Base-by-base conservation (phyloP, 1,284 basidiomycete species). In the Trametes pubescens region DNA sequence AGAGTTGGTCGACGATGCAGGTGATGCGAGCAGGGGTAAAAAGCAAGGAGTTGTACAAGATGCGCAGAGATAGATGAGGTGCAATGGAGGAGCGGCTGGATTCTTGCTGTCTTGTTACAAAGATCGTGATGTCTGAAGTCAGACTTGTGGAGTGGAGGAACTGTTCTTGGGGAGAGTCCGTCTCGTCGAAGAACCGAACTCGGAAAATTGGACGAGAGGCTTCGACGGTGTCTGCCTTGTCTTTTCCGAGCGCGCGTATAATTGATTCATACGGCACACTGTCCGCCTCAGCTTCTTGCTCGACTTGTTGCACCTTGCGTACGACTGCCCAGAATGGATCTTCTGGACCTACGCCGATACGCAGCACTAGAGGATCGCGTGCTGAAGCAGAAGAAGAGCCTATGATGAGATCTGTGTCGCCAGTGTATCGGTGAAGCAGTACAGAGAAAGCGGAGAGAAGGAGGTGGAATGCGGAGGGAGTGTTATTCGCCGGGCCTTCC, bases 111-210 rank as follows among this genome's bases (percentile, higher is more conserved):
- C 90, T 81, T 29, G 87, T 86, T 65, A 93, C 82, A 76, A 92
- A 87, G 71, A 99, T 82, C 14, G 96, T 98, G 62, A 99, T 83
- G 78, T 99, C 98, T 29, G 96, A 94, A 10, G 94, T 95, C 56
- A 94, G 80, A 69, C 89, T 91, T 0, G 93, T 94, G 0, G 90
- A 89, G 34, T 86, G 85, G 66, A 96, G 88, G 72, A 93, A 94
- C 61, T 88, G 86, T 57, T 92, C 89, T 57, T 86, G 86, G 7
- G 88, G 85, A 52, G 86, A 79, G 67, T 93, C 92, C 3, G 90
- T 95, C 75, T 93, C 94, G 75, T 99, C 97, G 75, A 99, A 96
- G 84, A 99, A 99, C 29, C 96, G 90, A 51, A 99, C 96, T 46
- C 96, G 87, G 82, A 98, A 99, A 40, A 99, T 81, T 1, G 92